A percentile compares a stretch with the other conserved stretches of the same genome.
Evolutionary conservation across 1,139 yeast species (phyloP).

Genomic region (Hanseniaspora sp.): DNA sequence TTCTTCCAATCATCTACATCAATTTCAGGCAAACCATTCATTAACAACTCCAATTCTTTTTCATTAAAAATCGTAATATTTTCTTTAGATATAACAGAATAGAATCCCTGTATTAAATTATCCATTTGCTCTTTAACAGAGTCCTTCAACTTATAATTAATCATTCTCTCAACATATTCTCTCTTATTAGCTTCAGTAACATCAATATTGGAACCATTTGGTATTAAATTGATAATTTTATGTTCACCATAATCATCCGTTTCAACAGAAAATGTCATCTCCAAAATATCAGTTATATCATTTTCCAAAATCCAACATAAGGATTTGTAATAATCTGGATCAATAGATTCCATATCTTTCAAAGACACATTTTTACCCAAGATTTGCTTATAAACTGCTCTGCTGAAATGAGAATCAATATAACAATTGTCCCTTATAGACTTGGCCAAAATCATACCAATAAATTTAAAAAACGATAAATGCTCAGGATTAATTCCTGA

Average conservation of each 20-base stretch:
- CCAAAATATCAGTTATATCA: constrained; percentile 89
- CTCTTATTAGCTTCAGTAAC: constrained; percentile 88
- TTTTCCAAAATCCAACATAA: constrained; percentile 94
- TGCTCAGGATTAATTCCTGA: constrained; percentile 92
- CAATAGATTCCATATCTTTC: constrained; percentile 91
- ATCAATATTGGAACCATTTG: constrained; percentile 69
- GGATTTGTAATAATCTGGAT: constrained; percentile 83
- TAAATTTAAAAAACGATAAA: constrained; percentile 80
- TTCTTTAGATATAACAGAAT: constrained; percentile 82
- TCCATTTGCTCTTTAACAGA: constrained; percentile 85
- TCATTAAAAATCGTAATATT: constrained; percentile 83
- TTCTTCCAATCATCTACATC: constrained; percentile 93
- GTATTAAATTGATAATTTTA: constrained; percentile 64
- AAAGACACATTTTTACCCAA: constrained; percentile 72
- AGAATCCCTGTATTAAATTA: constrained; percentile 76
- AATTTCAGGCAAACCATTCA: constrained; percentile 92
- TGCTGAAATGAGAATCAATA: constrained; percentile 87
- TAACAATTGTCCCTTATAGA: constrained; percentile 82
- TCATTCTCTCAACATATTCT: constrained; percentile 76
- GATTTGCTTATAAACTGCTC: constrained; percentile 86
- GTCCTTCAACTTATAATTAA: constrained; percentile 72
- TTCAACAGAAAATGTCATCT: constrained; percentile 91
- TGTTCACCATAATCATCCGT: constrained; percentile 92
- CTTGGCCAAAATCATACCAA: constrained; percentile 88
- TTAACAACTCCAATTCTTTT: constrained; percentile 83